Conservation (phyloP, 495 filamentous ascomycete genomes). For the Podospora conica region DNA sequence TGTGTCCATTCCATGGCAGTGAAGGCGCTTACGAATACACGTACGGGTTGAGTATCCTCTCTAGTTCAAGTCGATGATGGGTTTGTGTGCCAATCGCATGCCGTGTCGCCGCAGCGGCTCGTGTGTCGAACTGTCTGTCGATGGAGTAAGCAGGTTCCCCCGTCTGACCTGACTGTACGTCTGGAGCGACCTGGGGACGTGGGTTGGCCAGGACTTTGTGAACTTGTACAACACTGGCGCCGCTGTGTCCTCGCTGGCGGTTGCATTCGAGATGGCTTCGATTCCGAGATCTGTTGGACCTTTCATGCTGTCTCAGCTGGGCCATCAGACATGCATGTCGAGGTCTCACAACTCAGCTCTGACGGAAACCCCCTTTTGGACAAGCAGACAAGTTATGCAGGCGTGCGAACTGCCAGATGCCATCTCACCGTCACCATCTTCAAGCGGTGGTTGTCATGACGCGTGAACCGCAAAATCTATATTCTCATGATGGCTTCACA, state of each 20-base stretch:
- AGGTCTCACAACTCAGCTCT: not conserved
- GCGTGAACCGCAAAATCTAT: not conserved
- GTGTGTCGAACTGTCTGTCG: not conserved
- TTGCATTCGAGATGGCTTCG: not conserved
- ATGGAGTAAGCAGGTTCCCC: not conserved
- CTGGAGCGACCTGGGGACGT: too few species aligned
- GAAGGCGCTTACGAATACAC: not conserved
- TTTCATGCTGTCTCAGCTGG: not conserved
- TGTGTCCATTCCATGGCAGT: not conserved
- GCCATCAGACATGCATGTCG: not conserved
- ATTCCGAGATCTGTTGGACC: not conserved
- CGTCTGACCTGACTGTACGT: not conserved
- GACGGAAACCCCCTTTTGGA: not conserved
- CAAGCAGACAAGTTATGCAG: too few species aligned
- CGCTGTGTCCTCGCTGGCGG: not conserved
- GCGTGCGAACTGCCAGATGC: too few species aligned
- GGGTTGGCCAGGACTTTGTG: not conserved
- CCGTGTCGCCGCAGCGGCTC: not conserved
- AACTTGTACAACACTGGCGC: not conserved
- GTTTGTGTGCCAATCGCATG: not conserved
- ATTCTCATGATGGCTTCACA: not conserved
- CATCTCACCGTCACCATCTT: not conserved
- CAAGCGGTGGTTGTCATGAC: not conserved
- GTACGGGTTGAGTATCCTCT: too few species aligned
- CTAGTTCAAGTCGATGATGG: not conserved